A percentile compares a stretch with the other conserved stretches of the same genome.
Evolutionary conservation across 371 early-diverging fungal species (phyloP).

Genomic region (Lichtheimia corymbifera): DNA sequence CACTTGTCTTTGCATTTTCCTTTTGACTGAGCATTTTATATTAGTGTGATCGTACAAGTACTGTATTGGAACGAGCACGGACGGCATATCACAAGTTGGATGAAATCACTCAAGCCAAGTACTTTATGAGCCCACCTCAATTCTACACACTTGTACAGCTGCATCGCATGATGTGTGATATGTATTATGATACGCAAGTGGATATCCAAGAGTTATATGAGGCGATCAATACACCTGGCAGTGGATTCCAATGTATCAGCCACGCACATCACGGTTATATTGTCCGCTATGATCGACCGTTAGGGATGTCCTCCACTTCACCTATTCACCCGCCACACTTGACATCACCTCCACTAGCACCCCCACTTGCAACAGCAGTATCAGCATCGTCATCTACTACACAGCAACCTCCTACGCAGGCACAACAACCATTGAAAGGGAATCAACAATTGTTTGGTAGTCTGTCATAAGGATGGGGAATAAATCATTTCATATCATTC

Average conservation of each 20-base stretch:
- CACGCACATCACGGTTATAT: slow-evolving; percentile 35
- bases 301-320: not conserved
- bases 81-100: slow-evolving; percentile 35
- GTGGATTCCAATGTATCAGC: slow-evolving; percentile 35
- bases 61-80: slow-evolving; percentile 32
- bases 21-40: not conserved
- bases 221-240: slow-evolving; percentile 17
- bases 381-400: not conserved
- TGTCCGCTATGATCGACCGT: slow-evolving; percentile 18
- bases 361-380: not conserved
- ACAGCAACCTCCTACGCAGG: not conserved
- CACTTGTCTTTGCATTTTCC: not conserved
- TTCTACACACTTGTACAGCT: slow-evolving; percentile 33
- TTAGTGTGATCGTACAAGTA: slow-evolving; percentile 22
- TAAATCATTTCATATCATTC: too few species aligned
- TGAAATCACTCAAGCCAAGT: slow-evolving; percentile 29
- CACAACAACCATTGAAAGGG: not conserved
- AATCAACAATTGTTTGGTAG: slow-evolving; percentile 4
- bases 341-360: not conserved
- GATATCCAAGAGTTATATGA: slow-evolving; percentile 40
- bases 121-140: slow-evolving; percentile 16
- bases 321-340: not conserved
- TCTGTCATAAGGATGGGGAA: not conserved
- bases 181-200: slow-evolving; percentile 27
- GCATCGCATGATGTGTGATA: slow-evolving; percentile 32